Conservation (phyloP, 148 eudicot genomes). For the Rhododendron simsii region DNA sequence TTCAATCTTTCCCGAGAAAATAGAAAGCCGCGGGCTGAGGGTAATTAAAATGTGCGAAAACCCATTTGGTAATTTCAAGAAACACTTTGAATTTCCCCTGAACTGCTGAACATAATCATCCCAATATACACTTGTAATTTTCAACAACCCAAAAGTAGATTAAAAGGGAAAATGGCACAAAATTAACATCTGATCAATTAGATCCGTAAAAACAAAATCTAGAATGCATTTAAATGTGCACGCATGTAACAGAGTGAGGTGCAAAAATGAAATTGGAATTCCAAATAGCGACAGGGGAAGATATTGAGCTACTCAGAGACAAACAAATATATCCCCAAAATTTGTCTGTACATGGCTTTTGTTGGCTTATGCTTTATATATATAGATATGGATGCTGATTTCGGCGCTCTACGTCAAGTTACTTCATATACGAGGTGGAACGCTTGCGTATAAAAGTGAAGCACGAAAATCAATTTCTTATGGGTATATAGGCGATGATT, state of each 20-base stretch:
- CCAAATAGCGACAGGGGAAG: neutral
- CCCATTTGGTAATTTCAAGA: slow-evolving; percentile 11
- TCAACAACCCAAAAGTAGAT: neutral
- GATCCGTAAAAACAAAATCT: neutral
- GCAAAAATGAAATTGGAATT: neutral
- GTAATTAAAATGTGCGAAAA: neutral
- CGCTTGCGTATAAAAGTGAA: too few relatives aligned
- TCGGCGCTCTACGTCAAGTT: too few relatives aligned
- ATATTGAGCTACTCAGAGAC: neutral
- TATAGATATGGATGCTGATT: too few relatives aligned
- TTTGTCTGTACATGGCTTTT: neutral
- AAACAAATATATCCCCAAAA: neutral
- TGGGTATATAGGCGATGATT: too few relatives aligned
- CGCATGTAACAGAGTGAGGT: too few relatives aligned
- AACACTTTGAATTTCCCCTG: slow-evolving; percentile 12
- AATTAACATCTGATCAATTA: neutral
- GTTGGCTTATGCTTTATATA: neutral
- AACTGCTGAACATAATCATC: neutral
- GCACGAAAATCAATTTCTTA: too few relatives aligned
- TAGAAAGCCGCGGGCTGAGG: slow-evolving; percentile 5
- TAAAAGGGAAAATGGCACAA: neutral
- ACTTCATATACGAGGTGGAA: too few relatives aligned
- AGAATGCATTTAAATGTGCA: too few relatives aligned
- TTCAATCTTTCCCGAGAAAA: slow-evolving; percentile 5
- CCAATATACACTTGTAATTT: neutral